phyloP scores from a whole-genome alignment of 2,329 filamentous ascomycete species.

The Rhynchosporium graminicola region DNA sequence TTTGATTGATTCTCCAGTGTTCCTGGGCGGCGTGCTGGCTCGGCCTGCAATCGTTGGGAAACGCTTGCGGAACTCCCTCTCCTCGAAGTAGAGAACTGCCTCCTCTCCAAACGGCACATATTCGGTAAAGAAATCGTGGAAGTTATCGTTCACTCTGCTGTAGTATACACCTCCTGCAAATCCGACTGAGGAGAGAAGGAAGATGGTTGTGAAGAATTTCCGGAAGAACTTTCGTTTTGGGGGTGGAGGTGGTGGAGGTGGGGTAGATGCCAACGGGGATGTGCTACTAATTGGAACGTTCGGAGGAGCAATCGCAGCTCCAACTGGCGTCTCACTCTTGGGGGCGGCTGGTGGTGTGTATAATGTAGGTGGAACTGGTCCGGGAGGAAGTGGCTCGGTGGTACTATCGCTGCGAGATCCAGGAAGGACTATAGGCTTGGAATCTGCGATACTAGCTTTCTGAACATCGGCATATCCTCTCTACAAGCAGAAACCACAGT shows the following conservation, averaged over 20 bases:
- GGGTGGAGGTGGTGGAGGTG: conserved; percentile 43
- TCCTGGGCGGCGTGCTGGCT: conserved; percentile 41
- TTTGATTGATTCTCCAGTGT: conserved; percentile 70
- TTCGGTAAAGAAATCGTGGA: conserved; percentile 99
- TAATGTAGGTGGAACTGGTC: conserved; percentile 29
- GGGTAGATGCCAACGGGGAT: conserved; percentile 40
- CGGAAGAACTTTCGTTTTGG: conserved; percentile 68
- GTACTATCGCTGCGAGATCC: conserved; percentile 45
- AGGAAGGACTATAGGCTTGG: conserved; percentile 55
- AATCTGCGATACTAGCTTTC: conserved; percentile 50
- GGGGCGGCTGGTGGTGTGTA: conserved; percentile 18
- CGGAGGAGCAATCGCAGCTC: conserved; percentile 49
- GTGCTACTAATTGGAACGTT: conserved; percentile 50
- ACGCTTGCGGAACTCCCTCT: conserved; percentile 86
- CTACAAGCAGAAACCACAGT: conserved; percentile 43
- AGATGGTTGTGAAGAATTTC: conserved; percentile 72
- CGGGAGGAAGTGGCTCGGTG: conserved; percentile 43
- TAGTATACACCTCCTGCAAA: conserved; percentile 92
- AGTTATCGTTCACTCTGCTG: conserved; percentile 91
- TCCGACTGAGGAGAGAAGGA: conserved; percentile 73
- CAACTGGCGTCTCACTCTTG: conserved; percentile 39
- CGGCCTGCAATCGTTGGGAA: conserved; percentile 59
- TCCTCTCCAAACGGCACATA: conserved; percentile 95
- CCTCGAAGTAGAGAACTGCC: conserved; percentile 91
- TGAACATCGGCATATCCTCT: conserved; percentile 58